Percentiles rank a stretch among this genome's conserved stretches.
Evolutionary conservation across 1,139 yeast species (phyloP).

Genomic region (Saccharomyces hybrid): DNA sequence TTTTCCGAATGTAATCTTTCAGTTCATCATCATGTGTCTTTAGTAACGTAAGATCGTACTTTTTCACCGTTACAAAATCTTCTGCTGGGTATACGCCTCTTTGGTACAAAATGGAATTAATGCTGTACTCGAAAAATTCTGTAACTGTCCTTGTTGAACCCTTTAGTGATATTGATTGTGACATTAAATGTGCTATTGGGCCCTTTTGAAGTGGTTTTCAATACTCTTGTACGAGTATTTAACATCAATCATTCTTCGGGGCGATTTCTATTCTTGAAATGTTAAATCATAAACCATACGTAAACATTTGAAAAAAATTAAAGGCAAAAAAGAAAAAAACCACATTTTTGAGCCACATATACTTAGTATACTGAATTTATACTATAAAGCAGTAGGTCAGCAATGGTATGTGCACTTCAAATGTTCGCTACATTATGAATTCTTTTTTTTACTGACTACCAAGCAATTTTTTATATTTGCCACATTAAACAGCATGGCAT

Average conservation of each 20-base stretch:
- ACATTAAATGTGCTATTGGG: conserved; percentile 6
- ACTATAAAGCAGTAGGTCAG: not conserved
- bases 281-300: not conserved
- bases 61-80: conserved; percentile 71
- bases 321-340: not conserved
- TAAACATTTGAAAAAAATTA: not conserved
- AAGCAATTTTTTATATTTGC: conserved; percentile 3
- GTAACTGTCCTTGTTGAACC: conserved; percentile 76
- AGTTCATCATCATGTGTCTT: conserved; percentile 74
- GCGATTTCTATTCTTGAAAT: conserved; percentile 1
- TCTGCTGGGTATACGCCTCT: conserved; percentile 87
- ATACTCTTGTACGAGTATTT: not conserved
- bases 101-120: conserved; percentile 77
- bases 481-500: conserved; percentile 53
- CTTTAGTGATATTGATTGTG: conserved; percentile 44
- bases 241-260: not conserved
- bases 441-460: not conserved
- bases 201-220: not conserved
- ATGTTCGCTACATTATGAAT: conserved; percentile 1
- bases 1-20: conserved; percentile 55
- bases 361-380: not conserved
- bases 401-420: conserved; percentile 4
- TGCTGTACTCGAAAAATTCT: conserved; percentile 77
- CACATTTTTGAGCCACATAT: not conserved
- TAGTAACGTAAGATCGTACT: conserved; percentile 73